Evolutionary conservation across 106 monocot genomes (phyloP), one percentile per base, ranked within the genome.

Genomic region (Dendrobium nobile): DNA sequence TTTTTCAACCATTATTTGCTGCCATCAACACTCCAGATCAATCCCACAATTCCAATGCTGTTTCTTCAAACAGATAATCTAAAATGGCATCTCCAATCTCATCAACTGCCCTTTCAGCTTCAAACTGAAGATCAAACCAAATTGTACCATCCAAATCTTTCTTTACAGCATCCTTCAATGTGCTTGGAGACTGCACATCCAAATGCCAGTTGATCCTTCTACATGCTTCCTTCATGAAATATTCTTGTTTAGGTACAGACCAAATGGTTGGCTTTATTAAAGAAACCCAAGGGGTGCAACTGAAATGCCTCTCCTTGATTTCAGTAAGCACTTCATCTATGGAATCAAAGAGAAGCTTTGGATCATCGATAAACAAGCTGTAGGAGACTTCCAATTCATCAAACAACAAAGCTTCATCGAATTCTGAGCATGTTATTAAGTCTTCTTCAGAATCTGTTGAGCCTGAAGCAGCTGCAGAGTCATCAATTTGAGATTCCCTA

Each of bases 291-390:
- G 96, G 91, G n/a, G 58, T 67, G 79, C 41, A 78, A 77, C 67
- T 54, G 9, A 82, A 84, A 83, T 85, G 87, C 47, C 80, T 91
- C 4, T 87, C 79, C 47, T 78, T 47, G 8, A 92, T 89, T 54
- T 89, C 88, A 15, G 85, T 42, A 54, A 98, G 81, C 67, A 87
- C 89, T 87, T 98, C 94, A 67, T 83, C 85, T 5, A 92, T 84
- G 79, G 88, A 88, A 79, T 98, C 97, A 88, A 94, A 98, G 9
- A 92, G 82, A 73, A 89, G 86, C 79, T 84, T 87, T 27, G 90
- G 80, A 76, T 98, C 89, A 51, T 92, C 89, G 54, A 85, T 75
- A 19, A 82, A 58, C 45, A 83, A 79, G n/a, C 70, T 61, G 33
- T 79, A 92, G 19, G 83, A 85, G 77, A 82, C 80, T 42, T 87